Evolutionary conservation across 2,329 filamentous ascomycete genomes (phyloP).

Genomic region (Mycogone perniciosa): DNA sequence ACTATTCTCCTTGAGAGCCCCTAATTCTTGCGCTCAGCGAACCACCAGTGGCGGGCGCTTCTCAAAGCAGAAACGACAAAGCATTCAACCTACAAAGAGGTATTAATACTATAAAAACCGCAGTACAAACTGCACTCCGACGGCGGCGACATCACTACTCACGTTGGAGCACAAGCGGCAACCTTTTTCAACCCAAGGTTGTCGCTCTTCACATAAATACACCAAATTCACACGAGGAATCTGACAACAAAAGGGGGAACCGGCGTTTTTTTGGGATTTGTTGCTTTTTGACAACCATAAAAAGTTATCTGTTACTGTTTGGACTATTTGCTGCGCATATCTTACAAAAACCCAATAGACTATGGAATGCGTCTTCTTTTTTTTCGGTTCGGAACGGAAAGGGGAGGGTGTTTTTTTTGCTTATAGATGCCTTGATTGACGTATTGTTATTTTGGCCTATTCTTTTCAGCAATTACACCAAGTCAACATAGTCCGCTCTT

Average conservation of each 20-base stretch:
- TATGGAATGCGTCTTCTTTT: conserved; percentile 10
- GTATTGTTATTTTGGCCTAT: not conserved
- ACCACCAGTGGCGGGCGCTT: conserved; percentile 5
- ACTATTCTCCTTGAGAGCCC: conserved; percentile 68
- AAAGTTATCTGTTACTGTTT: not conserved
- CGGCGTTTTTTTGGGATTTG: not conserved
- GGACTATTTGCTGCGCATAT: conserved; percentile 4
- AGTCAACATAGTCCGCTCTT: not conserved
- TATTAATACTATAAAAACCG: no score
- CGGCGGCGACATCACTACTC: not conserved
- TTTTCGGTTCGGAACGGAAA: conserved; percentile 2
- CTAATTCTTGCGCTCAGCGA: conserved; percentile 15
- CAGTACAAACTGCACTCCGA: no score
- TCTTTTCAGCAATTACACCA: no score
- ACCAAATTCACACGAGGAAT: not conserved
- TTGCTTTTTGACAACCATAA: not conserved
- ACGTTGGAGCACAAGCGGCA: not conserved
- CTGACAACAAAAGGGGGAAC: not conserved
- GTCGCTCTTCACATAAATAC: not conserved
- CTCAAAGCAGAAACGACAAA: not conserved
- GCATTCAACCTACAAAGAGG: not conserved
- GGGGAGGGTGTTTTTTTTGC: conserved; percentile 3
- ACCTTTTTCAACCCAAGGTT: not conserved
- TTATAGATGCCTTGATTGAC: not conserved
- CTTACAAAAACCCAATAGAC: conserved; percentile 12